Evolutionary conservation across 2,329 filamentous ascomycete genomes (phyloP), one percentile per base, ranked within the genome.

Genomic region (Taxawa tesnikishii): DNA sequence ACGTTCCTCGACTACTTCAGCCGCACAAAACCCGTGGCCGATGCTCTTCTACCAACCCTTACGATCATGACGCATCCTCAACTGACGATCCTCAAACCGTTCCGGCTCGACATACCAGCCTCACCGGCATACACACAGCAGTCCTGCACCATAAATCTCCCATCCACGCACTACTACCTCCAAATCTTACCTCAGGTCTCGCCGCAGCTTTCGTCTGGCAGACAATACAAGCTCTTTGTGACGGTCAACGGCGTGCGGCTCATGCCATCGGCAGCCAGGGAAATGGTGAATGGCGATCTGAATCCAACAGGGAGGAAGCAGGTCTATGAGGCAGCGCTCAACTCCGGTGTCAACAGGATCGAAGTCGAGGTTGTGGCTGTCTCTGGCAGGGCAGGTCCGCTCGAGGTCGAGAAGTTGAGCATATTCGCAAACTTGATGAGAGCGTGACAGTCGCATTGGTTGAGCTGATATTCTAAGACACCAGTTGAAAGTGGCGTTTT

Each of bases 401-500:
- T 79, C 21, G 83, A 90, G 50, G 62, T 87, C 40, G 85, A 94
- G 60, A 79, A 79, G 45, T 68, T 85, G 36, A 83, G 75, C 1
- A 65, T 90, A 16, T 81, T 81, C 56, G 70, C 79, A 38, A 79
- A 90, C 54, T 57, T 92, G 44, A 56, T 74, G 53, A 69, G 59
- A 55, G 51, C 51, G 31, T 67, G 52, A 34, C 2, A n/a, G 2
- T 23, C n/a, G 19, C 8, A n/a, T 23, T 23, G 19, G n/a, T n/a
- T n/a, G n/a, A n/a, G n/a, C n/a, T n/a, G n/a, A n/a, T n/a, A n/a
- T n/a, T n/a, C n/a, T n/a, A n/a, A n/a, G n/a, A n/a, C n/a, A n/a
- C n/a, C n/a, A n/a, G n/a, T n/a, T n/a, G n/a, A n/a, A n/a, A n/a
- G n/a, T n/a, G n/a, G n/a, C n/a, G n/a, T n/a, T n/a, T n/a, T n/a